phyloP scores from a whole-genome alignment of 352 stramenopile genomes.

The Phytopythium litorale region DNA sequence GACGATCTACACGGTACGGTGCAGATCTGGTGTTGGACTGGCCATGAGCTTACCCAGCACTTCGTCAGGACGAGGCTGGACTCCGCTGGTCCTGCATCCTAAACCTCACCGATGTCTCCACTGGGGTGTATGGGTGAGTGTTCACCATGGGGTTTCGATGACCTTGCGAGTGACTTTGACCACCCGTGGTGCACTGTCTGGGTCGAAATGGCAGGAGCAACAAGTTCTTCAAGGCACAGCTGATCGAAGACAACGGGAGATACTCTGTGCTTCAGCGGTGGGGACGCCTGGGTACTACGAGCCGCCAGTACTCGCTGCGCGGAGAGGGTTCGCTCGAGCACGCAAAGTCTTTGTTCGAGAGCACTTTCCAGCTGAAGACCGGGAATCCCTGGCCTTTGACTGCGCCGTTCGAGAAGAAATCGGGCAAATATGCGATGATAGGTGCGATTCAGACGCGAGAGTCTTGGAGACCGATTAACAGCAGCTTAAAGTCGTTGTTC shows the following conservation, averaged over 20 bases:
- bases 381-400: constrained; percentile 59
- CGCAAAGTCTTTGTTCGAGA: background rate
- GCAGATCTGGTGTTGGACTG: background rate
- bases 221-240: constrained; percentile 58
- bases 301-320: background rate
- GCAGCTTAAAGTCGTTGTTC: background rate
- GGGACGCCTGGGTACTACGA: constrained; percentile 57
- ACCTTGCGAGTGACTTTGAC: background rate
- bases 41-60: background rate
- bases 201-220: constrained; percentile 42
- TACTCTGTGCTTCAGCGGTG: constrained; percentile 63
- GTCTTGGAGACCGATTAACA: no score
- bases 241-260: constrained; percentile 38
- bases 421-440: constrained; percentile 63
- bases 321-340: background rate
- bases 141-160: background rate
- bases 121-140: constrained; percentile 43
- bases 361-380: constrained; percentile 49
- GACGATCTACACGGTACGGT: constrained; percentile 23
- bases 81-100: constrained; percentile 69
- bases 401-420: constrained; percentile 38
- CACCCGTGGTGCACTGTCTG: background rate
- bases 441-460: background rate
- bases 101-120: constrained; percentile 59
- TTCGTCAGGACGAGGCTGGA: constrained; percentile 35